These are phyloP conservation scores for Teunomyces cretensis DNA, from an alignment of 805 yeast species.

Conservation along the genomic window DNA sequence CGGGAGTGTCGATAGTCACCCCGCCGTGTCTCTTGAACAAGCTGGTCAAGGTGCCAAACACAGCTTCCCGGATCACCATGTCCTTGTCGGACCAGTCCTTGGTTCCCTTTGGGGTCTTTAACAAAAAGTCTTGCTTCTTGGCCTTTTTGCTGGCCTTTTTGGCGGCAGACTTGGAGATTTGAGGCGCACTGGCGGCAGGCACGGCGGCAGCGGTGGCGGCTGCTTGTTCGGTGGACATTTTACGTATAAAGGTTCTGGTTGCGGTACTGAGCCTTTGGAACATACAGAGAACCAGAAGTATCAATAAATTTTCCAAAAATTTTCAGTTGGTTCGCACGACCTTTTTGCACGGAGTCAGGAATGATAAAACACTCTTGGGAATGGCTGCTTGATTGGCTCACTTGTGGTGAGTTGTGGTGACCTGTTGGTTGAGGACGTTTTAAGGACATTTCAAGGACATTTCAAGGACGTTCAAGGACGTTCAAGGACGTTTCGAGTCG, in stretches of 20 bases:
- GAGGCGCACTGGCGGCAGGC: slow-evolving; percentile 14
- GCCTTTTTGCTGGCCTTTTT: slow-evolving; percentile 27
- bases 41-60: slow-evolving; percentile 68
- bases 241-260: slow-evolving; percentile 9
- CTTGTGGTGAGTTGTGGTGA: no score
- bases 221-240: slow-evolving; percentile 23
- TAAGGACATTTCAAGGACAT: no score
- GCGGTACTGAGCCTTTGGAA: slow-evolving; percentile 13
- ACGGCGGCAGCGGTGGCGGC: slow-evolving; percentile 9
- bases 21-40: slow-evolving; percentile 96
- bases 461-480: no score
- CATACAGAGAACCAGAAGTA: slow-evolving; percentile 10
- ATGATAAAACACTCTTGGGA: no score
- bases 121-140: slow-evolving; percentile 57
- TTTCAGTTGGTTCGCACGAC: slow-evolving; percentile 3
- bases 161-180: slow-evolving; percentile 12
- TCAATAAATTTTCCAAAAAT: neutral
- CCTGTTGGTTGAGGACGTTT: no score
- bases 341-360: neutral
- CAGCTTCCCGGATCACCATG: slow-evolving; percentile 90
- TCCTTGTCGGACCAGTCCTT: slow-evolving; percentile 99
- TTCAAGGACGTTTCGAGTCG: no score
- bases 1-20: slow-evolving; percentile 98
- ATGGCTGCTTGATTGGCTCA: no score
- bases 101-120: slow-evolving; percentile 95